Evolutionary conservation across 345 rosid species (phyloP).

Genomic region (Mercurialis annua): DNA sequence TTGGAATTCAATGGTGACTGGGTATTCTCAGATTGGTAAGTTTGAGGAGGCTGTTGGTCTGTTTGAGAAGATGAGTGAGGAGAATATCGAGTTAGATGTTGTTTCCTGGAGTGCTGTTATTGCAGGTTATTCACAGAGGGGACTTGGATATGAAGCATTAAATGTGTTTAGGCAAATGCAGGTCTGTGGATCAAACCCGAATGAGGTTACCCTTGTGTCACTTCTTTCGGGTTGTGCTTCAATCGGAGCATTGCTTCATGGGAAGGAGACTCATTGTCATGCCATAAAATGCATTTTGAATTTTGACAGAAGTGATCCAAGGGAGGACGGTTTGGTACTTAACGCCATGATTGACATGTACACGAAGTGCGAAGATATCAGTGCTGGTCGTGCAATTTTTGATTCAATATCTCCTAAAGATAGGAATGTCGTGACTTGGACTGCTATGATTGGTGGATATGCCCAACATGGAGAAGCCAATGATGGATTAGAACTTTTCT

Average conservation of each 20-base stretch:
- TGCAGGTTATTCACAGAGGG: slow-evolving; percentile 79
- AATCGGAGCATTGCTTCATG: slow-evolving; percentile 57
- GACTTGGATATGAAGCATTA: slow-evolving; percentile 62
- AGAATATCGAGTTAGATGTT: slow-evolving; percentile 56
- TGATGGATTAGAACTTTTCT: slow-evolving; percentile 58
- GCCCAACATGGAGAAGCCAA: slow-evolving; percentile 82
- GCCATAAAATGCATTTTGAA: slow-evolving; percentile 54
- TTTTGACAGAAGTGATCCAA: slow-evolving; percentile 28
- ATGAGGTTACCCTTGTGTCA: slow-evolving; percentile 69
- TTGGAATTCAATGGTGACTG: slow-evolving; percentile 87
- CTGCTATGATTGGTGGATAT: slow-evolving; percentile 79
- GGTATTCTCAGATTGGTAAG: slow-evolving; percentile 67
- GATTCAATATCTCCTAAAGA: slow-evolving; percentile 38
- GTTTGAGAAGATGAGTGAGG: slow-evolving; percentile 59
- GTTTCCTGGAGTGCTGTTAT: slow-evolving; percentile 89
- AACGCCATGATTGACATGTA: slow-evolving; percentile 83
- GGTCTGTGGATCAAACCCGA: slow-evolving; percentile 45
- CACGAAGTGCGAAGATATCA: slow-evolving; percentile 54
- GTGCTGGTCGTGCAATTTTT: slow-evolving; percentile 50
- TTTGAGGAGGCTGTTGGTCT: slow-evolving; percentile 59
- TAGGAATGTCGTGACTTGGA: slow-evolving; percentile 81
- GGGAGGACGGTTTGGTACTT: slow-evolving; percentile 49
- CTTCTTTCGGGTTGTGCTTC: slow-evolving; percentile 86
- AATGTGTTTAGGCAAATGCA: slow-evolving; percentile 68
- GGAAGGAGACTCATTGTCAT: slow-evolving; percentile 71